phyloP scores from a whole-genome alignment of 208 protist species.

The Crithidia thermophila region DNA sequence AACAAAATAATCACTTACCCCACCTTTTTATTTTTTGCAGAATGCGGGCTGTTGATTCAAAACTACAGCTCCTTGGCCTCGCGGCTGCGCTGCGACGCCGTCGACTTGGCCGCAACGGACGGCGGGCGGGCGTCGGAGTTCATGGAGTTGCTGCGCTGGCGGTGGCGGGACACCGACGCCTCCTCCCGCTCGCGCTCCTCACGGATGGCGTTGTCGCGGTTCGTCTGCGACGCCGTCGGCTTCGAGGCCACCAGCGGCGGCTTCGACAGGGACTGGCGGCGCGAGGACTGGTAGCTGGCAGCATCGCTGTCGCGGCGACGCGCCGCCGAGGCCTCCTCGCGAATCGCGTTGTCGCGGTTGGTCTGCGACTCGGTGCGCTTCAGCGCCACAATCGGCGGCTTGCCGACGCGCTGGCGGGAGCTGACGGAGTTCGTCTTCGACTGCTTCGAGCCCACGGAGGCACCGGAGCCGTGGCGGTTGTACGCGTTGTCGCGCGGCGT shows the following conservation, averaged over 20 bases:
- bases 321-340: constrained; percentile 16
- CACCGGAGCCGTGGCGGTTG: constrained; percentile 13
- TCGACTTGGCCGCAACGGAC: constrained; percentile 31
- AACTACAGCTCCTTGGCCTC: constrained; percentile 4
- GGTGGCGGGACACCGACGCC: constrained; percentile 9
- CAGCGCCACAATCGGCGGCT: constrained; percentile 41
- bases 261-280: constrained; percentile 50
- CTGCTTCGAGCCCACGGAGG: constrained; percentile 20
- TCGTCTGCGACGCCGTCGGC: constrained; percentile 51
- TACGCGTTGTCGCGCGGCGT: constrained; percentile 27
- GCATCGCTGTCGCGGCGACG: constrained; percentile 28
- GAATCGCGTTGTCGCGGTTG: constrained; percentile 30
- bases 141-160: constrained; percentile 33
- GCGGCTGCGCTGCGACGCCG: constrained; percentile 32
- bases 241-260: constrained; percentile 57
- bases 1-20: too few relatives aligned
- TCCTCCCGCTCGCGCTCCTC: constrained; percentile 34
- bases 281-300: constrained; percentile 41
- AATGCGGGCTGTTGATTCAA: not conserved
- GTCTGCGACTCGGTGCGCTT: constrained; percentile 44
- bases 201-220: constrained; percentile 40
- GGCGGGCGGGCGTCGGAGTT: constrained; percentile 22
- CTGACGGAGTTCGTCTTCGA: constrained; percentile 29
- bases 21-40: too few relatives aligned
- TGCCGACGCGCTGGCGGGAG: constrained; percentile 24